Evolutionary conservation across 208 protist genomes (phyloP).

Genomic region (Wallacemonas sp.): DNA sequence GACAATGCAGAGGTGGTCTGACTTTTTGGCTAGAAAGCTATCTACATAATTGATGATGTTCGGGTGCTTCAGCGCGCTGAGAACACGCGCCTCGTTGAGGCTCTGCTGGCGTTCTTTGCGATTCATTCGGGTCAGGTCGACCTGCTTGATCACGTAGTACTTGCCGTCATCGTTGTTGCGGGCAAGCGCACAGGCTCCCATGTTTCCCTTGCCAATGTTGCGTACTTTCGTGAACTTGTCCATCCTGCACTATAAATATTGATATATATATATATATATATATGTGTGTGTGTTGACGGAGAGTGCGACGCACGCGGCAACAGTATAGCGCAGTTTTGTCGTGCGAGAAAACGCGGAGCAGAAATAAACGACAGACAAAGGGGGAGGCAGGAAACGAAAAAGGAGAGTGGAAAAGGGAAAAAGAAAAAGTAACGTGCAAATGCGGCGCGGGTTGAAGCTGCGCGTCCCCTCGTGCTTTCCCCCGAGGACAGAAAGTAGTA

Average conservation of each 20-base stretch:
- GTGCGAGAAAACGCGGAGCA: too few species aligned
- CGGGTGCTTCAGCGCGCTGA: slow-evolving; percentile 90
- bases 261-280: background rate
- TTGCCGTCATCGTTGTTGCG: slow-evolving; percentile 92
- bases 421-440: background rate
- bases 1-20: slow-evolving; percentile 91
- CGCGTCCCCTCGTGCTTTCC: too few species aligned
- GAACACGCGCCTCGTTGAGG: slow-evolving; percentile 90
- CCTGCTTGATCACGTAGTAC: slow-evolving; percentile 94
- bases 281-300: too few species aligned
- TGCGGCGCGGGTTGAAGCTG: too few species aligned
- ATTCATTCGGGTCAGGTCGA: slow-evolving; percentile 87
- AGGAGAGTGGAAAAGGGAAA: slow-evolving; percentile 11
- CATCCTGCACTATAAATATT: slow-evolving; percentile 52
- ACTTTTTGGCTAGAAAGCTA: slow-evolving; percentile 89
- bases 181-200: slow-evolving; percentile 91
- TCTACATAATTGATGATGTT: slow-evolving; percentile 95
- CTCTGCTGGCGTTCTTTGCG: slow-evolving; percentile 90
- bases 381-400: slow-evolving; percentile 19
- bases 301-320: too few species aligned
- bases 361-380: too few species aligned
- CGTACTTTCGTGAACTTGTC: slow-evolving; percentile 92
- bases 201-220: slow-evolving; percentile 94
- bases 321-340: too few species aligned
- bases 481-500: too few species aligned